Base-by-base conservation (phyloP, 2,329 filamentous ascomycete genomes). In the Exophiala lecanii-corni region DNA sequence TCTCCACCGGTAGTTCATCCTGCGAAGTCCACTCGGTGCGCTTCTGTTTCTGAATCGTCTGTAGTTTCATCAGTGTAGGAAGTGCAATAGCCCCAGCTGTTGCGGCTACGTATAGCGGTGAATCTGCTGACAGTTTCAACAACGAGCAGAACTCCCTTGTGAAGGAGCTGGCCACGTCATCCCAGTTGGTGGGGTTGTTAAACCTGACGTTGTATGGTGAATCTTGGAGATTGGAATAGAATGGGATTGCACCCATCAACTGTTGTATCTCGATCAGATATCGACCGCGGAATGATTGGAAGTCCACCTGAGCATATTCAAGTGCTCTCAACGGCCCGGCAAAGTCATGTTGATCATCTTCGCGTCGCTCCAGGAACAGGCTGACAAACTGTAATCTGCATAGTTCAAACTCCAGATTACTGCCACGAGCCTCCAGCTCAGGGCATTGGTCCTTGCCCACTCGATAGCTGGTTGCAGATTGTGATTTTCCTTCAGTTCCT, bases 331-430 rank as follows among this genome's bases (percentile, higher is more conserved):
- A 55, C 0, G 76, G 74, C 42, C 79, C 77, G 9, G 49, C 50
- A n/a, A 53, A 46, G 15, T 50, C 48, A 44, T 55, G 41, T 12
- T 50, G 43, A 2, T 65, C 66, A 36, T 75, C 69, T 35, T 77
- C 72, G 6, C 78, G 72, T 1, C 79, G 67, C 7, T 78, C 75
- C 50, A 84, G 79, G 65, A 94, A 95, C 1, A 96, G 75, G 77
- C 86, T 91, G 23, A 97, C 77, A 57, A 86, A 98, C 55, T 95
- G 88, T 13, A 97, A 73, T 53, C 88, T 85, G 66, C 83, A 87
- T 2, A 98, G 79, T 59, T 98, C 91, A 52, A 97, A 98, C 62
- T 97, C 91, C 2, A 98, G 77, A 56, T 94, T 95, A 58, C 88
- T 95, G 2, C 89, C 91, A 36, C 88, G 78, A 3, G 78, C 75